Evolutionary conservation across 2,329 filamentous ascomycete genomes (phyloP), one percentile per base, ranked within the genome.

Genomic region (Penicillium sumatraense): DNA sequence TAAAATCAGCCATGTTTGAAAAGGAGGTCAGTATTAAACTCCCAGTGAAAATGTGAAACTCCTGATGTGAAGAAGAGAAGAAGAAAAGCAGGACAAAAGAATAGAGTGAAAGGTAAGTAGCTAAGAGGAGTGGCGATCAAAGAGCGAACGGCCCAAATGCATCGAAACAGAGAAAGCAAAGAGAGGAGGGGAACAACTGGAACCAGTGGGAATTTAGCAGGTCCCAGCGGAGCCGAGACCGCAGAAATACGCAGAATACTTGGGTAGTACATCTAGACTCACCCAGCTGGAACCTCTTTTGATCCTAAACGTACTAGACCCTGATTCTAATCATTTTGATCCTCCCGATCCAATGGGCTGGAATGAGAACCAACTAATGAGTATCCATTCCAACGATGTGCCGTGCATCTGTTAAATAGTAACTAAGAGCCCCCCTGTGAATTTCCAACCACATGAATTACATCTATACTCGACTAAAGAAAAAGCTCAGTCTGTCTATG

Each of bases 1-100:
- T 29, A 16, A 53, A 56, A 23, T 56, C 54, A 1, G 49, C 46
- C 54, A 56, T 56, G 13, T 29, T 29, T 49, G 24, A 21, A 18
- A 35, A 18, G 40, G 27, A 8, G 8, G 40, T 5, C 38, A 24
- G 14, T 13, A 13, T 20, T 18, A 20, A 23, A 11, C 18, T 13
- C 26, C 5, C 36, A 20, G 14, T 18, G 35, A 13, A 48, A 20
- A 36, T n/a, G 26, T 36, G 18, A 16, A 36, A 18, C 1, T 5
- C 36, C 18, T 18, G 8, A 31, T 14, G 11, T 31, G 29, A 31
- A 31, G 35, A 20, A 11, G 16, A 9, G 14, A 26, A 21, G 36
- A 26, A 13, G 27, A 11, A 20, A 27, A 21, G 26, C 9, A 50
- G n/a, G n/a, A 11, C n/a, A 36, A 7, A 27, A 21, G 10, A 31